A percentile compares a stretch with the other conserved stretches of the same genome.
Evolutionary conservation across 2,329 filamentous ascomycete genomes (phyloP).

Genomic region (Aquanectria penicillioides): DNA sequence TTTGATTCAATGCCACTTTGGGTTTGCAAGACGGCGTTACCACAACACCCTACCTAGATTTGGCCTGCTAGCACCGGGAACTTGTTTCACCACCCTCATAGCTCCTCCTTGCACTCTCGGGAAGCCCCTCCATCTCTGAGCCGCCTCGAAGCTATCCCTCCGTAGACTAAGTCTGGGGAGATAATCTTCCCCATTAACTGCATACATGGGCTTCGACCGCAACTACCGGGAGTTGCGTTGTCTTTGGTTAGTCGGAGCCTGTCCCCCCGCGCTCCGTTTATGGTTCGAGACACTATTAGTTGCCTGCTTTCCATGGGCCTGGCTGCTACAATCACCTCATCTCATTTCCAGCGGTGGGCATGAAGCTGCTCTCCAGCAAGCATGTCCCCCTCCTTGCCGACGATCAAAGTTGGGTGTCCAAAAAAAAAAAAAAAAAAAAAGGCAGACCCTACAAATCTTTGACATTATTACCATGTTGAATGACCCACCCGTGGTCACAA

Average conservation of each 20-base stretch:
- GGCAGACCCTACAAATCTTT: conserved; percentile 4
- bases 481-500: conserved; percentile 17
- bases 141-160: conserved; percentile 1
- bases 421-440: too few relatives aligned
- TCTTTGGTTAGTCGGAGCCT: background rate
- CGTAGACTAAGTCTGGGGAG: conserved; percentile 7
- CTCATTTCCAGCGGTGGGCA: background rate
- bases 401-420: conserved; percentile 11
- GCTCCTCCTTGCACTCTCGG: conserved; percentile 16
- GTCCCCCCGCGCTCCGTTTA: background rate
- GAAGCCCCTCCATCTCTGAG: conserved; percentile 7
- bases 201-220: background rate
- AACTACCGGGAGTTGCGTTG: background rate
- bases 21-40: conserved; percentile 1
- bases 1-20: background rate
- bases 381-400: conserved; percentile 1
- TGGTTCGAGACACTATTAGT: background rate
- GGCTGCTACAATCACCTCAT: background rate
- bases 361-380: background rate
- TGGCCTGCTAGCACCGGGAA: conserved; percentile 14
- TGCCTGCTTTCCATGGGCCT: background rate
- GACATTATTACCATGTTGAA: conserved; percentile 17
- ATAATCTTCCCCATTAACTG: background rate
- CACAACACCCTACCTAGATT: background rate
- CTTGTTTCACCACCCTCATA: conserved; percentile 15